Evolutionary conservation across 352 stramenopile genomes (phyloP).

Genomic region (Phytophthora pisi): DNA sequence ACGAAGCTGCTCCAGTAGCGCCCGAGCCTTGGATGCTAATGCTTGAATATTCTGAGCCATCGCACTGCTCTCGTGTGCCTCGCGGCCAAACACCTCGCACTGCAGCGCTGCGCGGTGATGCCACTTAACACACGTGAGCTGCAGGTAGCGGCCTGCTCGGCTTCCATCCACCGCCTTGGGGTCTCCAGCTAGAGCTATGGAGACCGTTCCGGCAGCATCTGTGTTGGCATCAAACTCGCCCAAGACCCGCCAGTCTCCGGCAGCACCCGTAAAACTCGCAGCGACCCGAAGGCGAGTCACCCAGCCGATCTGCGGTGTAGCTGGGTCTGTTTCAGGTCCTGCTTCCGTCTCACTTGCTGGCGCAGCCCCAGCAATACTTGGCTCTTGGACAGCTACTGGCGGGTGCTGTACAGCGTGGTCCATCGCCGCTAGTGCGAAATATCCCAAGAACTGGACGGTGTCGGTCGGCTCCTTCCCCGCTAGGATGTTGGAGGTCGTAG

Average conservation of each 20-base stretch:
- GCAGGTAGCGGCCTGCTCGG: conserved; percentile 60
- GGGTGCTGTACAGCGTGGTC: conserved; percentile 52
- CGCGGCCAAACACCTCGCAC: conserved; percentile 69
- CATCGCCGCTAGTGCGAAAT: conserved; percentile 62
- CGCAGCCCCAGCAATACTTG: neutral
- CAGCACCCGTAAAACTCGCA: conserved; percentile 57
- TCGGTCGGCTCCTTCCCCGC: conserved; percentile 77
- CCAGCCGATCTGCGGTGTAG: conserved; percentile 42
- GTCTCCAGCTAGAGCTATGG: conserved; percentile 37
- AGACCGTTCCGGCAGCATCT: conserved; percentile 38
- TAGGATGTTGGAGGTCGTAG: conserved; percentile 78
- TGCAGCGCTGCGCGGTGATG: conserved; percentile 64
- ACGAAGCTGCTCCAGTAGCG: conserved; percentile 60
- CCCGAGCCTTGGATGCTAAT: conserved; percentile 45
- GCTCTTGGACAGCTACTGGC: conserved; percentile 6
- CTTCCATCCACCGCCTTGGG: conserved; percentile 17
- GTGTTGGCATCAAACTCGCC: conserved; percentile 70
- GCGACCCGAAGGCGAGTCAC: conserved; percentile 67
- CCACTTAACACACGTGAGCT: conserved; percentile 72
- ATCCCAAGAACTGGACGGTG: conserved; percentile 81
- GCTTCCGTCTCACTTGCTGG: conserved; percentile 2
- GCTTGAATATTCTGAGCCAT: conserved; percentile 47
- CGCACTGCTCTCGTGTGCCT: conserved; percentile 56
- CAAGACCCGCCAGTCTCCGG: conserved; percentile 57
- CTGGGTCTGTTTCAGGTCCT: conserved; percentile 4